These are phyloP conservation scores for Acacia pycnantha DNA, from an alignment of 331 rosid genomes.

Conservation along the genomic window DNA sequence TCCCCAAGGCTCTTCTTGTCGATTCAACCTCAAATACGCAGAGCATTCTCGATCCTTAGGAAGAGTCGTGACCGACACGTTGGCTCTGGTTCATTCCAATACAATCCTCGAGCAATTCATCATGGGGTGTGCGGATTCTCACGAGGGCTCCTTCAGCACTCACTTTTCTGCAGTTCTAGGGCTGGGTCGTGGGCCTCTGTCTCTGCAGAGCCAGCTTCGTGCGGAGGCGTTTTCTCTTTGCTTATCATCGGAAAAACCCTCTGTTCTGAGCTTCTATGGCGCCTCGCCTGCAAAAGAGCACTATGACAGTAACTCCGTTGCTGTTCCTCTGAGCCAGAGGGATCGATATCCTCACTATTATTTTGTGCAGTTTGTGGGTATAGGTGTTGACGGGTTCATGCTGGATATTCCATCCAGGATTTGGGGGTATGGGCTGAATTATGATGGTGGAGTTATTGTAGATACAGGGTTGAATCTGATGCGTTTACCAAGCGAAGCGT, in stretches of 20 bases:
- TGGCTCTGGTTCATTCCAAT: conserved; percentile 20
- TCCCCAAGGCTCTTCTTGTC: background rate
- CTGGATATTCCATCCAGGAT: conserved; percentile 38
- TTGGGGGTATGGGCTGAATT: conserved; percentile 50
- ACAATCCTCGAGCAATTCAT: conserved; percentile 17
- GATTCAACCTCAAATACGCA: conserved; percentile 12
- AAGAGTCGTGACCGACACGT: conserved; percentile 22
- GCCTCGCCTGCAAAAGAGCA: background rate
- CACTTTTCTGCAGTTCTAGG: conserved; percentile 38
- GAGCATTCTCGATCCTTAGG: conserved; percentile 30
- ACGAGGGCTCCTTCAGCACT: conserved; percentile 29
- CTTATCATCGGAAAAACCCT: conserved; percentile 3
- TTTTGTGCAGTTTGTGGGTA: conserved; percentile 43
- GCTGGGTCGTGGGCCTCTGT: conserved; percentile 42
- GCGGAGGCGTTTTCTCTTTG: conserved; percentile 42
- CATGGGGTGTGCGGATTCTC: conserved; percentile 36
- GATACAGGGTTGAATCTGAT: conserved; percentile 26
- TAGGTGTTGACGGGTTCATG: conserved; percentile 41
- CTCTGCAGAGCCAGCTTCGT: conserved; percentile 37
- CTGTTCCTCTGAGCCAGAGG: conserved; percentile 26
- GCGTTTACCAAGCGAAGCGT: conserved; percentile 37
- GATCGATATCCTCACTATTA: conserved; percentile 37
- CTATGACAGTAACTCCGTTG: background rate
- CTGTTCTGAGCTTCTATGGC: conserved; percentile 28
- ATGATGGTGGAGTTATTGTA: conserved; percentile 39